Conservation (phyloP, 352 stramenopile genomes). For the Pythium chondricola region DNA sequence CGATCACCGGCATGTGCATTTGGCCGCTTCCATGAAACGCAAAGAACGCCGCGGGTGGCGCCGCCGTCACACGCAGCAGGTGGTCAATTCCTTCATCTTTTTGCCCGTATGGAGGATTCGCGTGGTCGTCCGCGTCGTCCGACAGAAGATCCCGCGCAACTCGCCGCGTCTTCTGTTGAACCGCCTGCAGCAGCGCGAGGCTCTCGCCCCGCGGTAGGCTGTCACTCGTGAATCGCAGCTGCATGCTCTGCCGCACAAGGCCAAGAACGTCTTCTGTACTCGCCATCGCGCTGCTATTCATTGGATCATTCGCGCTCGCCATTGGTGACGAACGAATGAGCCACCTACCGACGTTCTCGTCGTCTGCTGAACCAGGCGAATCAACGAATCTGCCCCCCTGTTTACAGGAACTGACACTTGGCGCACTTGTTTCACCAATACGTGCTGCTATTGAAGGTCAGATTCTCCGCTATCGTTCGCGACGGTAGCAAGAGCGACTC, state of each 20-base stretch:
- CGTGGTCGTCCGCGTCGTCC: neutral
- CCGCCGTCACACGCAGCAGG: slow-evolving; percentile 17
- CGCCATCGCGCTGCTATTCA: too few species aligned
- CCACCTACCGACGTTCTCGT: too few species aligned
- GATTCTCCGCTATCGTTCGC: too few species aligned
- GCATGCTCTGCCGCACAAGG: slow-evolving; percentile 18
- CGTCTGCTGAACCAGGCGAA: too few species aligned
- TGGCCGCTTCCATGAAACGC: slow-evolving; percentile 47
- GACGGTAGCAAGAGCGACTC: too few species aligned
- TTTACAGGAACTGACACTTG: too few species aligned
- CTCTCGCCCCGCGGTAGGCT: neutral
- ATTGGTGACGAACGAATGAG: too few species aligned
- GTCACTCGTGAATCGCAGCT: slow-evolving; percentile 14
- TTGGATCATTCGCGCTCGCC: too few species aligned
- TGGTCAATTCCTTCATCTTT: slow-evolving; percentile 3
- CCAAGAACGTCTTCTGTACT: slow-evolving; percentile 6
- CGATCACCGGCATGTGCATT: slow-evolving; percentile 72
- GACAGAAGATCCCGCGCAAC: slow-evolving; percentile 10
- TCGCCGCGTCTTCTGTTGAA: slow-evolving; percentile 9
- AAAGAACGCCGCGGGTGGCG: slow-evolving; percentile 60
- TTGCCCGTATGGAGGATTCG: neutral
- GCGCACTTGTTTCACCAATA: too few species aligned
- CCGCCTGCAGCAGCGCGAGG: slow-evolving; percentile 9
- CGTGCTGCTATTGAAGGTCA: too few species aligned
- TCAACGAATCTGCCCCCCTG: too few species aligned